Evolutionary conservation across 495 filamentous ascomycete species (phyloP).

Genomic region (Annulohypoxylon maeteangense): DNA sequence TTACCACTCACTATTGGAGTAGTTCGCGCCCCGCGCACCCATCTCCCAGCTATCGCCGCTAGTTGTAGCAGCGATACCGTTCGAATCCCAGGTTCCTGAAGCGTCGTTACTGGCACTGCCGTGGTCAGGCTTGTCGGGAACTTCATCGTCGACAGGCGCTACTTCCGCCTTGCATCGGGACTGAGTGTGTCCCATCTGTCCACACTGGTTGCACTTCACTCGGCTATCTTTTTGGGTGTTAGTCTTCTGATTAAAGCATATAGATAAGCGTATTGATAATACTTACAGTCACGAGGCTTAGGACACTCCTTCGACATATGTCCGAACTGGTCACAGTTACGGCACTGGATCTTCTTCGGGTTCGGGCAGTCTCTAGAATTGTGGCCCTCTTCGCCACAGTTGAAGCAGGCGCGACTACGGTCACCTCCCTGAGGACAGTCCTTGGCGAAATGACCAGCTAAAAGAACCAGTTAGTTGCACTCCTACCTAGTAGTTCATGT

Average conservation of each 20-base stretch:
- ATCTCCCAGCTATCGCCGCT: neutral
- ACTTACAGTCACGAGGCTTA: constrained; percentile 76
- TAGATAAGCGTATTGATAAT: neutral
- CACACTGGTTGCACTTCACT: constrained; percentile 81
- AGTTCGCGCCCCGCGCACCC: neutral
- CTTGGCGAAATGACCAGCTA: constrained; percentile 83
- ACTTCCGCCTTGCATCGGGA: constrained; percentile 65
- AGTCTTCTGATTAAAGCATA: constrained; percentile 28
- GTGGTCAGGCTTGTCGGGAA: neutral
- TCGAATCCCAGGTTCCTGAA: neutral
- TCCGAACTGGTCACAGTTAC: constrained; percentile 79
- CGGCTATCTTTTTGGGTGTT: constrained; percentile 58
- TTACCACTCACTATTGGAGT: neutral
- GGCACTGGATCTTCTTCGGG: constrained; percentile 66
- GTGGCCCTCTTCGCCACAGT: constrained; percentile 65
- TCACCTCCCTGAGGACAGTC: constrained; percentile 75
- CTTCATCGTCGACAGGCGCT: constrained; percentile 24
- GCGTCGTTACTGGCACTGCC: neutral
- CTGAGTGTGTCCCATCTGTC: constrained; percentile 77
- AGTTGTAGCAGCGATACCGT: neutral
- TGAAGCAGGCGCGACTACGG: constrained; percentile 65
- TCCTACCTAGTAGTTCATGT: neutral
- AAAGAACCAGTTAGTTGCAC: constrained; percentile 33
- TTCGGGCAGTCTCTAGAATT: constrained; percentile 57
- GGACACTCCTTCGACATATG: constrained; percentile 80